phyloP scores from a whole-genome alignment of 2,329 filamentous ascomycete genomes.

The Clarireedia monteithiana region DNA sequence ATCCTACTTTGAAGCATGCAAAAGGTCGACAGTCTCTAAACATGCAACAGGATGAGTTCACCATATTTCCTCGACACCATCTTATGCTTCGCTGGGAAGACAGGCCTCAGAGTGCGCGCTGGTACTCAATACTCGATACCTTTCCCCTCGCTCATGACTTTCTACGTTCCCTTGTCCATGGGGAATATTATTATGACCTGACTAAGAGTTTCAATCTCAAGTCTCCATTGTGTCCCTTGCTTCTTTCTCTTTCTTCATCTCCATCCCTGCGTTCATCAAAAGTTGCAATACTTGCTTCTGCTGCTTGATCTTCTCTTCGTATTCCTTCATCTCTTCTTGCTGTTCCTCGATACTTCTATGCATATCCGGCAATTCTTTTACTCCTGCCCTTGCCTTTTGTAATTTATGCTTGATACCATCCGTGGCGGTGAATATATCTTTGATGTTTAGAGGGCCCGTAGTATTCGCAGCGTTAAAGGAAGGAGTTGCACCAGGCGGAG shows the following conservation, averaged over 20 bases:
- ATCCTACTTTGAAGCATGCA: neutral
- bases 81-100: too few species aligned
- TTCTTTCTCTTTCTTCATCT: constrained; percentile 32
- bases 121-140: too few species aligned
- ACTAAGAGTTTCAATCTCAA: neutral
- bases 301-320: constrained; percentile 54
- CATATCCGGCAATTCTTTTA: constrained; percentile 63
- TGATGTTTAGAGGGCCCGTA: constrained; percentile 35
- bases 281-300: constrained; percentile 52
- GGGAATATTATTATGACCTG: too few species aligned
- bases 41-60: neutral
- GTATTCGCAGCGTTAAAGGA: constrained; percentile 31
- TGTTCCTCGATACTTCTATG: constrained; percentile 59
- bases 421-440: constrained; percentile 72
- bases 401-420: constrained; percentile 77
- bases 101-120: too few species aligned
- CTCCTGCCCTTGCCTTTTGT: constrained; percentile 63
- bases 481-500: constrained; percentile 24
- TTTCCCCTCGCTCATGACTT: too few species aligned
- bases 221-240: constrained; percentile 14
- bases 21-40: neutral
- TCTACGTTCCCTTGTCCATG: too few species aligned
- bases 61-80: too few species aligned
- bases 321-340: constrained; percentile 57
- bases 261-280: constrained; percentile 43